phyloP scores from a whole-genome alignment of 805 yeast species.

The Ogataea dorogensis region DNA sequence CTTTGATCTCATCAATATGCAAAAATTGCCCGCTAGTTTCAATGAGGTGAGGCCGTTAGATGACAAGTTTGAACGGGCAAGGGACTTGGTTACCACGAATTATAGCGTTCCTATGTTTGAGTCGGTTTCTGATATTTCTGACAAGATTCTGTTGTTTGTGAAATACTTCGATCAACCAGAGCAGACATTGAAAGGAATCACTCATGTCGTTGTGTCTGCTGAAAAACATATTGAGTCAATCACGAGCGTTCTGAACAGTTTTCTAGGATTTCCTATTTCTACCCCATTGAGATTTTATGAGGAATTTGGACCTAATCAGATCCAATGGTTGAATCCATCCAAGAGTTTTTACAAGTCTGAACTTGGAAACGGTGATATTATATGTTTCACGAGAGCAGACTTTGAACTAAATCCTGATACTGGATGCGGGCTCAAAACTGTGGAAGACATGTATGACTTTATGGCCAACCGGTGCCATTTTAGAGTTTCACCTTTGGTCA shows the following conservation, averaged over 20 bases:
- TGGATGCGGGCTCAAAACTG: conserved; percentile 30
- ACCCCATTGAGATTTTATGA: conserved; percentile 47
- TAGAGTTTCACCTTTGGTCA: conserved; percentile 43
- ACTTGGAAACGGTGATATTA: conserved; percentile 65
- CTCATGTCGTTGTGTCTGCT: conserved; percentile 53
- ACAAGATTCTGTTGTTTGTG: conserved; percentile 26
- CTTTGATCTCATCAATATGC: conserved; percentile 11
- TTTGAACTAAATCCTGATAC: conserved; percentile 6
- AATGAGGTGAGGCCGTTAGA: conserved; percentile 6
- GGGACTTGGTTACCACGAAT: conserved; percentile 15
- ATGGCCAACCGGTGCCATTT: conserved; percentile 62
- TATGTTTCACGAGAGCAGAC: conserved; percentile 35
- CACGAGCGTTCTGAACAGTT: conserved; percentile 38
- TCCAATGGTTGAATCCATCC: conserved; percentile 43
- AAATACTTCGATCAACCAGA: conserved; percentile 40
- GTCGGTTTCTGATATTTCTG: conserved; percentile 20
- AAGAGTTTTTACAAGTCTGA: conserved; percentile 55
- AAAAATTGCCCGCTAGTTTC: conserved; percentile 8
- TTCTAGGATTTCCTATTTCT: conserved; percentile 40
- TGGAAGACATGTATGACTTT: conserved; percentile 50
- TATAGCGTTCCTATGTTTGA: conserved; percentile 23
- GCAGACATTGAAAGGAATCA: conserved; percentile 62
- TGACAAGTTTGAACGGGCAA: conserved; percentile 13
- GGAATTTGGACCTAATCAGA: conserved; percentile 56
- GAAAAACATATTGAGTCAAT: conserved; percentile 44